Base-by-base conservation (phyloP, 129 eudicot species). In the Flaveria bidentis region DNA sequence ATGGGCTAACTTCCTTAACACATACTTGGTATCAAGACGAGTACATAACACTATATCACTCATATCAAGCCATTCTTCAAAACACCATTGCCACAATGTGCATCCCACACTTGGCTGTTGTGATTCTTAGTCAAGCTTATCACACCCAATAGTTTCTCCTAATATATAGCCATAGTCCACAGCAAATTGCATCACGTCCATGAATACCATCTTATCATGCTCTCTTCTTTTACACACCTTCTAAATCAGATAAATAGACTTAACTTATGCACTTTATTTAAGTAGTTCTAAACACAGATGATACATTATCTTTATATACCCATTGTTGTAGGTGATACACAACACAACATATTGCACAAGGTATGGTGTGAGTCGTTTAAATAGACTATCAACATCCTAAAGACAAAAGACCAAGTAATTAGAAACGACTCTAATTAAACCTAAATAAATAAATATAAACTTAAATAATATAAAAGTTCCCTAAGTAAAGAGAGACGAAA, bases 71-170 rank as follows among this genome's bases (percentile, higher is more conserved):
- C 55, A 50, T 50, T 18, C 18, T 50, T 14, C 55, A 50, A 16
- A 6, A 13, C n/a, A 50, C 18, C 18, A 50, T 50, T 50, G 55
- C n/a, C 55, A 45, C 13, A 9, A 45, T 9, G 49, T 36, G 41
- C 41, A 36, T 36, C 41, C 41, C 41, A 36, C 41, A 36, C 41
- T 36, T 36, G 41, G 41, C 18, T n/a, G 1, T 50, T 50, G 16
- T 50, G 55, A 15, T 50, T 50, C 55, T 50, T 50, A 17, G 26
- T 55, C 25, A n/a, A 55, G 61, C 61, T 55, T 55, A 55, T 55
- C 61, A 55, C 61, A 55, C 61, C 61, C 61, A 55, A 55, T 23
- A 9, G 26, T 17, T 55, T 55, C 61, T 17, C 61, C 61, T 55
- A 1, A 6, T 17, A 17, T 55, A 55, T 1, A 9, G 61, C 23